Base-by-base conservation (phyloP, 495 filamentous ascomycete genomes). In the Tuber calosporum region DNA sequence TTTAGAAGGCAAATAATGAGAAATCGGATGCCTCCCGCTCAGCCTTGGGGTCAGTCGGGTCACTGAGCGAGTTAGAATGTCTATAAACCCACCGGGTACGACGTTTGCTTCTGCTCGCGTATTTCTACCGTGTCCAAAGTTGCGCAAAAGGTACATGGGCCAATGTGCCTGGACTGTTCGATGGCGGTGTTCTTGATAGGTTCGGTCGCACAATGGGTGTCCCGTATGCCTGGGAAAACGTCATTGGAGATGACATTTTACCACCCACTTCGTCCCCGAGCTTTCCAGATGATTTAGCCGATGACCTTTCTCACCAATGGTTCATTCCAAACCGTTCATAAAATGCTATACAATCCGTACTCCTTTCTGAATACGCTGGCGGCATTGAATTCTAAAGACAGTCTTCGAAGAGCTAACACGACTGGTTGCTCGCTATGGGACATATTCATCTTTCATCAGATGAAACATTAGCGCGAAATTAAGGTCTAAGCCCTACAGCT, bases 11-110 rank as follows among this genome's bases (percentile, higher is more conserved):
- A 53, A 68, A 72, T 66, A 53, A 26, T 53, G 58, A 62, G 69
- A 75, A 68, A 70, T 41, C 40, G 70, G 68, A 68, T 76, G 75
- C 75, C 76, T 77, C 75, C 41, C 71, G 45, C 40, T 78, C 75
- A 78, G 76, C 76, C 76, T 78, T 78, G 75, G 72, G 39, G 42
- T 73, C 74, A 73, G 71, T 76, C 69, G 72, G 34, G 68, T 78
- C 77, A 77, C 53, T 34, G 26, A 19, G 26, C 53, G 53, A 62
- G 53, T 62, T 26, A 30, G 53, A 62, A 71, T 78, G 77, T 71
- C 75, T 78, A 77, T 77, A 43, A 73, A 68, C 67, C 53, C 58
- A 53, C 40, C 36, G 34, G 42, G 76, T 68, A 76, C 70, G 67
- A 67, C 37, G 68, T 62, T 72, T 58, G 30, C 34, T 37, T 11